A percentile compares a stretch with the other conserved stretches of the same genome.
phyloP scores from a whole-genome alignment of 2,329 filamentous ascomycete species.

The Colletotrichum cereale region DNA sequence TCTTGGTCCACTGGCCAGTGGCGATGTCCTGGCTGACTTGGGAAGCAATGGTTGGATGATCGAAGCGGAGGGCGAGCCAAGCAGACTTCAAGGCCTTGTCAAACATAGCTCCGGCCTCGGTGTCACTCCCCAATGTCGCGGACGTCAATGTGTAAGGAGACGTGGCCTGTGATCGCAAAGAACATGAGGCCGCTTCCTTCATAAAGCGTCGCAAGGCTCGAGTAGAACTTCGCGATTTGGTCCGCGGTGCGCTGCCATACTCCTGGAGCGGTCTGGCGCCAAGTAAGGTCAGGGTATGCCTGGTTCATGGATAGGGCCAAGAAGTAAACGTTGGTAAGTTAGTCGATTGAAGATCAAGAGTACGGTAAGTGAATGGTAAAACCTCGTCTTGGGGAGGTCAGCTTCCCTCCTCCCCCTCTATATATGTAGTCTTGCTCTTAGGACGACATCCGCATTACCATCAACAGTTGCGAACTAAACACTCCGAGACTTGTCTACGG shows the following conservation, averaged over 20 bases:
- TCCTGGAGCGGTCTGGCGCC: constrained; percentile 46
- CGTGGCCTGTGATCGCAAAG: constrained; percentile 56
- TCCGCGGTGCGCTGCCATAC: constrained; percentile 54
- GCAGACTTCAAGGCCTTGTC: constrained; percentile 49
- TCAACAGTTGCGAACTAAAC: neutral
- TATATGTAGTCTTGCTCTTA: neutral
- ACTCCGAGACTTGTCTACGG: neutral
- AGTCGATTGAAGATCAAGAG: neutral
- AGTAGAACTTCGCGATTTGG: constrained; percentile 57
- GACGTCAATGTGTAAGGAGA: constrained; percentile 48
- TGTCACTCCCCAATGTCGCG: neutral
- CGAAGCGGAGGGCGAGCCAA: constrained; percentile 50
- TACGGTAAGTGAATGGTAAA: no score
- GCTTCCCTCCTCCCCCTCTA: neutral
- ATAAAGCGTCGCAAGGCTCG: constrained; percentile 50
- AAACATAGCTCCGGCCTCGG: constrained; percentile 40
- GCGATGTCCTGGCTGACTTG: constrained; percentile 42
- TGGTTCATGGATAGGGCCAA: neutral
- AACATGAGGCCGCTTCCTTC: constrained; percentile 54
- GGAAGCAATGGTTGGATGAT: constrained; percentile 51
- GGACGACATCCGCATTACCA: neutral
- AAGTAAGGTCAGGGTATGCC: constrained; percentile 38
- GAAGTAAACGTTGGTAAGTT: no score
- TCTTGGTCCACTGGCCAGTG: constrained; percentile 46
- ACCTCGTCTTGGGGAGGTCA: no score